Conservation (phyloP, 2,329 filamentous ascomycete genomes). For the Alternaria rosae region DNA sequence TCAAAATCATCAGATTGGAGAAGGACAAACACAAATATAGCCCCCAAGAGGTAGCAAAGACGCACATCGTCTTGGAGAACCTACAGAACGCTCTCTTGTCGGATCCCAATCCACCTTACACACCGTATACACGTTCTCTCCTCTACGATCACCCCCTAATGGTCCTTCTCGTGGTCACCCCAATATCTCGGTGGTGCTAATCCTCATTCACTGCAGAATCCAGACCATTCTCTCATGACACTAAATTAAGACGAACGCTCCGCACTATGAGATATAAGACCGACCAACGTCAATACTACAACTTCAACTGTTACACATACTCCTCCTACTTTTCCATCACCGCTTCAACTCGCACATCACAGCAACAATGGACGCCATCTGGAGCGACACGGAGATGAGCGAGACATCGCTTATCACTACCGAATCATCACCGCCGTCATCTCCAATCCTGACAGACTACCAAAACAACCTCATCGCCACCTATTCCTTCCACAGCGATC, state of each 20-base stretch:
- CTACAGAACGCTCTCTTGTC: not conserved
- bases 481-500: not conserved
- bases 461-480: not conserved
- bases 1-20: not conserved
- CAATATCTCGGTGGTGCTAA: not conserved
- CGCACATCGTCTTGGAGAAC: not conserved
- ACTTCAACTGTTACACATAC: not conserved
- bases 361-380: not conserved
- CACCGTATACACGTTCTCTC: not conserved
- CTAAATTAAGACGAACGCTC: not conserved
- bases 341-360: not conserved
- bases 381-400: not conserved
- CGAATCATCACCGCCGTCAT: not conserved
- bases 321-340: not conserved
- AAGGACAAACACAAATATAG: not conserved
- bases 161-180: not conserved
- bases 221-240: not conserved
- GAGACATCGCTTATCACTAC: not conserved
- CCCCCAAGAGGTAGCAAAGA: not conserved
- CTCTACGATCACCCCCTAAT: not conserved
- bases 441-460: not conserved
- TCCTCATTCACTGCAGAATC: not conserved
- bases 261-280: not conserved
- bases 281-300: not conserved
- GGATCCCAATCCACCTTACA: not conserved